Percentiles rank a stretch among this genome's conserved stretches.
Conservation (phyloP, 257 asterid species). For the Ophiorrhiza pumila region DNA sequence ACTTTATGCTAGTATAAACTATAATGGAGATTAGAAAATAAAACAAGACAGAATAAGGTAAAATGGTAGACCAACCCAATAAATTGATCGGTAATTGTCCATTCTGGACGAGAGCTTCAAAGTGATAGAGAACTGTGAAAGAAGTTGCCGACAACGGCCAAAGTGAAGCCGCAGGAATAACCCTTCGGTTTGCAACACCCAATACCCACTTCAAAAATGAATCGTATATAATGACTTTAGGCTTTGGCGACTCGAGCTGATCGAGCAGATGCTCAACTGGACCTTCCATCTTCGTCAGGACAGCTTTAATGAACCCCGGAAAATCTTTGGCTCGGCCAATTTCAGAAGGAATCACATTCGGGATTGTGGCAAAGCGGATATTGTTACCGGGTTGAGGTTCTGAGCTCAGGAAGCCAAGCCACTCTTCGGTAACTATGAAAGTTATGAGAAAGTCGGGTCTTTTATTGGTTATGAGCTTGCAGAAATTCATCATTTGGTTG, state of each 20-base stretch:
- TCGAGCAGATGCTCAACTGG: conserved; percentile 50
- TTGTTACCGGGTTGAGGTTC: conserved; percentile 30
- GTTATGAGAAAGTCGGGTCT: conserved; percentile 26
- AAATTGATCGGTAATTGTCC: conserved; percentile 29
- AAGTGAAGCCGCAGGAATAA: conserved; percentile 46
- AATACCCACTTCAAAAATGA: conserved; percentile 33
- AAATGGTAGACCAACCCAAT: conserved; percentile 8
- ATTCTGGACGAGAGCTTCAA: conserved; percentile 36
- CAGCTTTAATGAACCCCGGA: conserved; percentile 27
- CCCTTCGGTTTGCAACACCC: conserved; percentile 33
- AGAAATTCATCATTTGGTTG: conserved; percentile 44
- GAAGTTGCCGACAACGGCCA: conserved; percentile 53
- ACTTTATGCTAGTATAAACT: no score
- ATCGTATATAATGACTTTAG: conserved; percentile 40
- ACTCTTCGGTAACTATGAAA: conserved; percentile 49
- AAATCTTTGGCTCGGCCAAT: conserved; percentile 42
- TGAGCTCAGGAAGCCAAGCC: conserved; percentile 40
- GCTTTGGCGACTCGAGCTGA: conserved; percentile 28
- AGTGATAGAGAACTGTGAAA: conserved; percentile 33
- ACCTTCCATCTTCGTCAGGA: conserved; percentile 34
- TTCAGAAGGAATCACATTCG: conserved; percentile 62
- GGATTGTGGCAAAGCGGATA: conserved; percentile 38
- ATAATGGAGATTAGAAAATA: neutral
- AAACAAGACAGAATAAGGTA: neutral
- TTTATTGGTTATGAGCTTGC: conserved; percentile 25